Conservation (phyloP, 805 yeast species). For the Scheffersomyces stipitis region DNA sequence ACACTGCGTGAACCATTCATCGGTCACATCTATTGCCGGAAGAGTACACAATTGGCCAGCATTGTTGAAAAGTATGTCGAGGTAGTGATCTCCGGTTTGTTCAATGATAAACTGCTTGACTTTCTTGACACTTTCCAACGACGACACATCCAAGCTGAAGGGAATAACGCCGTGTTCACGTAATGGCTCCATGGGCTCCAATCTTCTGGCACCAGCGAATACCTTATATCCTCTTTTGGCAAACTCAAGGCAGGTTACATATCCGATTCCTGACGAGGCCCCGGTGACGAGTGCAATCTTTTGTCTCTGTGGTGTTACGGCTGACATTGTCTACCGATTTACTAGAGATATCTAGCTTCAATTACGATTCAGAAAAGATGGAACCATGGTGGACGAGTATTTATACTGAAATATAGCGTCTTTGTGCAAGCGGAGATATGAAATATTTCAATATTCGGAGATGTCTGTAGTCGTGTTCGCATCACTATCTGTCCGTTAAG, state of each 20-base stretch:
- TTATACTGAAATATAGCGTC: no score
- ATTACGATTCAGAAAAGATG: no score
- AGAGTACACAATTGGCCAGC: constrained; percentile 76
- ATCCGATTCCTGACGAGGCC: constrained; percentile 62
- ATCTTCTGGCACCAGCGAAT: constrained; percentile 34
- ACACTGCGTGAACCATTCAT: constrained; percentile 50
- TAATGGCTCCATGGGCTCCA: constrained; percentile 27
- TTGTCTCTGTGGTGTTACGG: no score
- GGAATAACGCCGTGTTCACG: constrained; percentile 42
- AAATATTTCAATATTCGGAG: no score
- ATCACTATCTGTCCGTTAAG: no score
- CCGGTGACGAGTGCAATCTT: constrained; percentile 56
- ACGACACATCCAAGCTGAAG: constrained; percentile 58
- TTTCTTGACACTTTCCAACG: constrained; percentile 44
- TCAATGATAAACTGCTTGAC: constrained; percentile 43
- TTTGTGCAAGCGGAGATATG: no score
- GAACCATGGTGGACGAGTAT: no score
- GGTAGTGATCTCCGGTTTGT: constrained; percentile 37
- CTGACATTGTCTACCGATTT: no score
- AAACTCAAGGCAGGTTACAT: constrained; percentile 44
- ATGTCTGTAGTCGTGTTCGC: no score
- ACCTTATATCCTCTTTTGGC: constrained; percentile 40
- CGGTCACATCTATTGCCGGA: constrained; percentile 66
- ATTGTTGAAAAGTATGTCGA: constrained; percentile 68
- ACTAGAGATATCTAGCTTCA: no score